Evolutionary conservation across 805 yeast species (phyloP).

Genomic region (Candida argentea): DNA sequence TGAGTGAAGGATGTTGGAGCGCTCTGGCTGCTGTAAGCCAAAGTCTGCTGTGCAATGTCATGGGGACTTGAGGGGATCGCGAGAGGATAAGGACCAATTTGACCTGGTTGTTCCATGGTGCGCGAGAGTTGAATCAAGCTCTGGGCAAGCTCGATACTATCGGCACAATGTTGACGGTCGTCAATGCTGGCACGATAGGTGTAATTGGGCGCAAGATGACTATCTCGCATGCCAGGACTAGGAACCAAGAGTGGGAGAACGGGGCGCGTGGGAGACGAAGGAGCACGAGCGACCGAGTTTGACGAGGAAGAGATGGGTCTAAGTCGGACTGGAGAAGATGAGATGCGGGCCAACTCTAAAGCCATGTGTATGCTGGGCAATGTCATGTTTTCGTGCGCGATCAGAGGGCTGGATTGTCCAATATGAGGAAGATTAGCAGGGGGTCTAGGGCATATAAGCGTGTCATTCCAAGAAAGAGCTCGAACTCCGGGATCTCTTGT

Average conservation of each 20-base stretch:
- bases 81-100: background rate
- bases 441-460: too few species aligned
- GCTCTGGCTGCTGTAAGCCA: background rate
- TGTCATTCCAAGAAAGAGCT: too few species aligned
- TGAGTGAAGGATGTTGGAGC: background rate
- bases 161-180: too few species aligned
- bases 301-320: too few species aligned
- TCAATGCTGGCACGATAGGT: slow-evolving; percentile 1
- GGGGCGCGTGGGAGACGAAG: too few species aligned
- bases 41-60: too few species aligned
- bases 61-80: too few species aligned
- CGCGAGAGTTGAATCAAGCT: slow-evolving; percentile 27
- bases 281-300: too few species aligned
- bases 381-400: slow-evolving; percentile 3
- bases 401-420: too few species aligned
- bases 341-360: slow-evolving; percentile 12
- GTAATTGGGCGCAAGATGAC: background rate
- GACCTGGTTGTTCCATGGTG: slow-evolving; percentile 3
- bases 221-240: background rate
- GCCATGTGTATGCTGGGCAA: slow-evolving; percentile 30
- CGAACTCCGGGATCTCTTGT: too few species aligned
- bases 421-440: too few species aligned
- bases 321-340: slow-evolving; percentile 3
- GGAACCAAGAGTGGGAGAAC: background rate
- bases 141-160: slow-evolving; percentile 34